Conservation (phyloP, 305 asterid genomes). For the Withania somnifera region DNA sequence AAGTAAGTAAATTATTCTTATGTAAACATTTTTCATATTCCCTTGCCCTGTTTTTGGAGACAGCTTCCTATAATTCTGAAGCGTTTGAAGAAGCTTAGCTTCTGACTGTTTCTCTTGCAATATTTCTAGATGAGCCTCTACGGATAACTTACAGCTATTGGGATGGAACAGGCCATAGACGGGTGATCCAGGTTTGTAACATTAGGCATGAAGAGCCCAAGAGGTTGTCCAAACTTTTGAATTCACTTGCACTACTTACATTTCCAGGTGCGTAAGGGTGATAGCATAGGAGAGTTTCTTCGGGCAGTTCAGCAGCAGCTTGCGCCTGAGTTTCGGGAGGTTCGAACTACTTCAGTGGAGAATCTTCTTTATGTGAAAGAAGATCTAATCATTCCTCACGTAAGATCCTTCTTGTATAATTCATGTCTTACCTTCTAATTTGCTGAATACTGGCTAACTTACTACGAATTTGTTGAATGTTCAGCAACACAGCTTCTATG, state of each 20-base stretch:
- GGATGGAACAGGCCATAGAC: constrained; percentile 98
- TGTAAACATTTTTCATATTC: neutral
- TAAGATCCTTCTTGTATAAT: constrained; percentile 22
- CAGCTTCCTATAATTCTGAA: neutral
- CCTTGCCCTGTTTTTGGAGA: neutral
- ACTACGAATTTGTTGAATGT: neutral
- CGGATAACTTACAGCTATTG: constrained; percentile 92
- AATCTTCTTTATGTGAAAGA: constrained; percentile 93
- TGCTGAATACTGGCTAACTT: neutral
- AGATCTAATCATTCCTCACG: constrained; percentile 96
- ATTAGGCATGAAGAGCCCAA: neutral
- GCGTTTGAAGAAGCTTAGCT: neutral
- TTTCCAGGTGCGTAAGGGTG: constrained; percentile 77
- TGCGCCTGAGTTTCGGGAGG: constrained; percentile 95
- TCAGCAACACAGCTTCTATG: constrained; percentile 97
- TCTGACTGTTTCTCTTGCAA: constrained; percentile 13
- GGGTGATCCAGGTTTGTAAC: constrained; percentile 56
- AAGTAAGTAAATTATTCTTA: constrained; percentile 30
- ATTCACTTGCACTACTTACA: neutral
- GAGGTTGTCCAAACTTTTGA: neutral
- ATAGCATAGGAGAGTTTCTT: constrained; percentile 82
- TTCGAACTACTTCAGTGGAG: constrained; percentile 89
- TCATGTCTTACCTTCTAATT: neutral
- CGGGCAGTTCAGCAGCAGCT: constrained; percentile 96
- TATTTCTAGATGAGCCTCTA: constrained; percentile 71